Conservation (phyloP, 2,329 filamentous ascomycete species). For the Aspergillus sp. region DNA sequence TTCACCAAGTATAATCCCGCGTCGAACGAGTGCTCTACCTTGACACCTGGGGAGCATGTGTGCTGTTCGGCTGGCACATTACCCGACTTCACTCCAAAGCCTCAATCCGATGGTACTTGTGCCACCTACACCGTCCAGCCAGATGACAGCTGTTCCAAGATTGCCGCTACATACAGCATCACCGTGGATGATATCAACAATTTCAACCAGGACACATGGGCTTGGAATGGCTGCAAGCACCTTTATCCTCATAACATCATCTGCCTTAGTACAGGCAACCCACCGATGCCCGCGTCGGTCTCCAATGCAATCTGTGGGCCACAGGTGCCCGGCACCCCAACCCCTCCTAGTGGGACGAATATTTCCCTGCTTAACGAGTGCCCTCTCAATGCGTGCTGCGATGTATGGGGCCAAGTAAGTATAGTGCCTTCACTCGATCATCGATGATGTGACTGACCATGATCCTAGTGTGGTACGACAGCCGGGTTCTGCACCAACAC, state of each 20-base stretch:
- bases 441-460: conserved; percentile 20
- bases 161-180: conserved; percentile 39
- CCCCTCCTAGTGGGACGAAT: conserved; percentile 31
- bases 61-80: conserved; percentile 43
- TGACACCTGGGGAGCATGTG: conserved; percentile 38
- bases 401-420: conserved; percentile 40
- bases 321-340: conserved; percentile 41
- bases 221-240: conserved; percentile 43
- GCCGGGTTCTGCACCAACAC: conserved; percentile 45
- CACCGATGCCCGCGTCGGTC: conserved; percentile 45
- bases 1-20: conserved; percentile 45
- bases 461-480: conserved; percentile 44
- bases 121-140: conserved; percentile 35
- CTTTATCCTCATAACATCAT: conserved; percentile 37
- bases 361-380: conserved; percentile 50
- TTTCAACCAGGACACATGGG: conserved; percentile 50
- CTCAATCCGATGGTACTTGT: conserved; percentile 42
- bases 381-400: conserved; percentile 47
- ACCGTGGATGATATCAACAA: conserved; percentile 41
- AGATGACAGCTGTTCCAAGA: conserved; percentile 38
- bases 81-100: conserved; percentile 41
- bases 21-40: conserved; percentile 28
- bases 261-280: conserved; percentile 44
- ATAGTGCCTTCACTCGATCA: background rate
- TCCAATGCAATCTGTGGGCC: conserved; percentile 50